phyloP scores from a whole-genome alignment of 2,329 filamentous ascomycete genomes.

The Lecanosticta acicola region DNA sequence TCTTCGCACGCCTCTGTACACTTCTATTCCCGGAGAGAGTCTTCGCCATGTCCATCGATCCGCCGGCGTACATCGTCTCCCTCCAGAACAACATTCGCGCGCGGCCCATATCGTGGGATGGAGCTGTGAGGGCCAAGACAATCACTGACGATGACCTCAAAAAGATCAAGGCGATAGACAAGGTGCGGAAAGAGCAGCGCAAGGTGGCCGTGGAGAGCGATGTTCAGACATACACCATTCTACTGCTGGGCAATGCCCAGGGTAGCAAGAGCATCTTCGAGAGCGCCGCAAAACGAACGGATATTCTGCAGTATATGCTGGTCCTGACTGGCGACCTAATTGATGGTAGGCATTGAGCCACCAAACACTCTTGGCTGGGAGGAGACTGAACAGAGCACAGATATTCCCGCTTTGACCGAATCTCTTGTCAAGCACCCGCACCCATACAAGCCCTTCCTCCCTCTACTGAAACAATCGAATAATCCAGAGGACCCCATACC shows the following conservation, averaged over 20 bases:
- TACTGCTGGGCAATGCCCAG: constrained; percentile 67
- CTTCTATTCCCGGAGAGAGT: no score
- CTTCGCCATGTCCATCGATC: constrained; percentile 74
- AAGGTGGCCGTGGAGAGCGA: constrained; percentile 76
- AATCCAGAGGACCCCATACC: constrained; percentile 84
- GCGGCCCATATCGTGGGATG: constrained; percentile 95
- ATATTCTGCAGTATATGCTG: constrained; percentile 92
- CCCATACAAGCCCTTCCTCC: constrained; percentile 71
- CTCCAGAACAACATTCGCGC: constrained; percentile 96
- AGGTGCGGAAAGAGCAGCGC: constrained; percentile 86
- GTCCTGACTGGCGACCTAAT: constrained; percentile 84
- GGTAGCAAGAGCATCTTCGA: constrained; percentile 71
- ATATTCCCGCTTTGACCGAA: constrained; percentile 70
- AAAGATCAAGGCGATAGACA: constrained; percentile 95
- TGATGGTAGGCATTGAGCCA: constrained; percentile 54
- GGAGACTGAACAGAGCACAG: constrained; percentile 42
- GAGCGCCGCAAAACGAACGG: constrained; percentile 74
- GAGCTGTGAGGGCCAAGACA: constrained; percentile 85
- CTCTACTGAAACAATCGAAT: constrained; percentile 74
- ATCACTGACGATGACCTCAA: constrained; percentile 90
- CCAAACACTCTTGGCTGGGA: not conserved
- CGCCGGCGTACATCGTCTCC: constrained; percentile 78
- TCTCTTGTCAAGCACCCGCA: constrained; percentile 67
- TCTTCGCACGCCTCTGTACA: no score
- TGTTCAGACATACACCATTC: constrained; percentile 68